Evolutionary conservation across 805 yeast species (phyloP).

Genomic region (Myxozyma sirexii): DNA sequence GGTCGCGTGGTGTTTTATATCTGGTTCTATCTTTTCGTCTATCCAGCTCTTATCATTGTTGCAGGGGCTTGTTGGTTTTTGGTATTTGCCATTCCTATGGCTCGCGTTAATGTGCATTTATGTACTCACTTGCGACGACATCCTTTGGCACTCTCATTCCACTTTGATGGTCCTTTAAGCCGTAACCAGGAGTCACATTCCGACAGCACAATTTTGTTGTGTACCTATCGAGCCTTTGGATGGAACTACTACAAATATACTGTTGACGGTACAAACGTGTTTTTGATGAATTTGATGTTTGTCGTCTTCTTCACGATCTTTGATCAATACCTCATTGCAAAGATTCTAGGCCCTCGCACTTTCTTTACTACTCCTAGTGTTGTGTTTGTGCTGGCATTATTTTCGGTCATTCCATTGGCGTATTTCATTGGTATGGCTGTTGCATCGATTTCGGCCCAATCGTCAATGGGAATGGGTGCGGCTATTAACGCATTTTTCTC

Average conservation of each 20-base stretch:
- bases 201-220: constrained; percentile 63
- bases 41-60: constrained; percentile 63
- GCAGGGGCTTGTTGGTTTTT: constrained; percentile 72
- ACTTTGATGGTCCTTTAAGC: constrained; percentile 42
- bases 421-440: constrained; percentile 98
- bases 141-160: constrained; percentile 82
- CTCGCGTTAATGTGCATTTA: constrained; percentile 69
- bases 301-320: constrained; percentile 80
- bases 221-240: constrained; percentile 92
- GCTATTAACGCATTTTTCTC: constrained; percentile 97
- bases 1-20: constrained; percentile 79
- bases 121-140: constrained; percentile 82
- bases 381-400: constrained; percentile 72
- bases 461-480: constrained; percentile 99
- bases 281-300: constrained; percentile 79
- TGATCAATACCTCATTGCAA: constrained; percentile 69
- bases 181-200: constrained; percentile 37
- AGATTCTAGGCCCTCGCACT: constrained; percentile 46
- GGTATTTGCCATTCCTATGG: constrained; percentile 92
- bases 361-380: constrained; percentile 63
- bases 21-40: constrained; percentile 66
- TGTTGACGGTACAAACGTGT: constrained; percentile 92
- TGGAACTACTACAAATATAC: constrained; percentile 94
- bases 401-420: constrained; percentile 90
- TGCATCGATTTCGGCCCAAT: constrained; percentile 98